Conservation (phyloP, 2,329 filamentous ascomycete genomes). For the Aspergillus fumigatus region DNA sequence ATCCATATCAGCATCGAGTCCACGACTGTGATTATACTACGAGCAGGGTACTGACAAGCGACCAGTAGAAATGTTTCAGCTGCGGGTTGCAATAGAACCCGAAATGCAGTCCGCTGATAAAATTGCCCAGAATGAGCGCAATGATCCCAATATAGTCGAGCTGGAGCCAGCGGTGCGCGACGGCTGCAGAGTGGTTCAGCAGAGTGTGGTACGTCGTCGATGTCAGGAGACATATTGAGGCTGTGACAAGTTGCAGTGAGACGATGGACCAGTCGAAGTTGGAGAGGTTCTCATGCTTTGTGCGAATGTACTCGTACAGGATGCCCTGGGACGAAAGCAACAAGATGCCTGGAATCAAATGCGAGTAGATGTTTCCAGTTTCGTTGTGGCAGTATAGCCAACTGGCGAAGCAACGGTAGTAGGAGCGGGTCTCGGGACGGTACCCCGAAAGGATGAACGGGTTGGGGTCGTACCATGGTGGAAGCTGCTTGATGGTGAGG, state of each 20-base stretch:
- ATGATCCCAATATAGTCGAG: slow-evolving; percentile 34
- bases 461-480: slow-evolving; percentile 43
- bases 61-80: slow-evolving; percentile 30
- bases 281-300: slow-evolving; percentile 2
- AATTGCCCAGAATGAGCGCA: slow-evolving; percentile 29
- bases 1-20: background rate
- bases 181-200: slow-evolving; percentile 27
- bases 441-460: slow-evolving; percentile 41
- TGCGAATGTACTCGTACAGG: slow-evolving; percentile 8
- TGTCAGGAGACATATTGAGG: slow-evolving; percentile 30
- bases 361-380: slow-evolving; percentile 42
- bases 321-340: slow-evolving; percentile 3
- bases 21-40: background rate
- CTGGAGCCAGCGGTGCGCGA: slow-evolving; percentile 22
- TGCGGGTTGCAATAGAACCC: slow-evolving; percentile 32
- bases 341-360: slow-evolving; percentile 42
- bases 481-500: slow-evolving; percentile 33
- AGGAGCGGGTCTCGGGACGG: slow-evolving; percentile 39
- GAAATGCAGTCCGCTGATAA: slow-evolving; percentile 33
- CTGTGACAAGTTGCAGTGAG: slow-evolving; percentile 19
- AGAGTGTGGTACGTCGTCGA: slow-evolving; percentile 31
- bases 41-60: slow-evolving; percentile 22
- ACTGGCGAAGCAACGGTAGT: slow-evolving; percentile 35
- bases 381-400: slow-evolving; percentile 44
- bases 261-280: slow-evolving; percentile 13